These are phyloP conservation scores for Boletus tomentosulus DNA, from an alignment of 768 basidiomycete species.

Conservation along the genomic window DNA sequence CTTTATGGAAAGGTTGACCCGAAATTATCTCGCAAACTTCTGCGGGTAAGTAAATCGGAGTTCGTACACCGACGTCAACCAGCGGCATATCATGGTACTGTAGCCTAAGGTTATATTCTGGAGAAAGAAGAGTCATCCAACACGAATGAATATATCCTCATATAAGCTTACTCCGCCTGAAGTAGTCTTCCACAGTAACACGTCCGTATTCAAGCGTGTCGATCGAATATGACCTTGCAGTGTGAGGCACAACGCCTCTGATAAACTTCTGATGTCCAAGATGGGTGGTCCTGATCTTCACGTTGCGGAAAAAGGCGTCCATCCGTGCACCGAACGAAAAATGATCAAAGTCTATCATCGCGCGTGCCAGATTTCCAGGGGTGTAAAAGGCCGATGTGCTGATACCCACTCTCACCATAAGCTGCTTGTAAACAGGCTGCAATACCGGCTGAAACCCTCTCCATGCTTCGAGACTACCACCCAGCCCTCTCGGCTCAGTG, in stretches of 20 bases:
- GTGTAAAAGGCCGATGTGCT: neutral
- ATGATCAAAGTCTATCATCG: neutral
- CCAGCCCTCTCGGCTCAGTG: neutral
- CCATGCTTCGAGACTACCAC: neutral
- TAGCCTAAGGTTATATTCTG: conserved; percentile 37
- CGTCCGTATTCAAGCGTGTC: neutral
- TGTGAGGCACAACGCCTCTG: neutral
- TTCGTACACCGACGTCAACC: conserved; percentile 36
- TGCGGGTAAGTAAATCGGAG: conserved; percentile 33
- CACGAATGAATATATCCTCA: no score
- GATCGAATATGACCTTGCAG: neutral
- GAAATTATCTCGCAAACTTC: conserved; percentile 42
- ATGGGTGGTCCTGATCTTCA: neutral
- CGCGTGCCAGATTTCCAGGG: neutral
- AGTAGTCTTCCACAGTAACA: neutral
- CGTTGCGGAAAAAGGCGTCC: neutral
- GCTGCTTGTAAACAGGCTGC: neutral
- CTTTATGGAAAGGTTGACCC: conserved; percentile 38
- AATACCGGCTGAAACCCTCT: neutral
- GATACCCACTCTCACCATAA: neutral
- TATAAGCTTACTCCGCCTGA: neutral
- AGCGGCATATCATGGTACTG: conserved; percentile 35
- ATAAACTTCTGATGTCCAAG: neutral
- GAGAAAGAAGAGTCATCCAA: neutral
- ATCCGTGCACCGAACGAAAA: neutral